Conservation (phyloP, 2,329 filamentous ascomycete genomes). For the Immersiporthe knoxdaviesiana region DNA sequence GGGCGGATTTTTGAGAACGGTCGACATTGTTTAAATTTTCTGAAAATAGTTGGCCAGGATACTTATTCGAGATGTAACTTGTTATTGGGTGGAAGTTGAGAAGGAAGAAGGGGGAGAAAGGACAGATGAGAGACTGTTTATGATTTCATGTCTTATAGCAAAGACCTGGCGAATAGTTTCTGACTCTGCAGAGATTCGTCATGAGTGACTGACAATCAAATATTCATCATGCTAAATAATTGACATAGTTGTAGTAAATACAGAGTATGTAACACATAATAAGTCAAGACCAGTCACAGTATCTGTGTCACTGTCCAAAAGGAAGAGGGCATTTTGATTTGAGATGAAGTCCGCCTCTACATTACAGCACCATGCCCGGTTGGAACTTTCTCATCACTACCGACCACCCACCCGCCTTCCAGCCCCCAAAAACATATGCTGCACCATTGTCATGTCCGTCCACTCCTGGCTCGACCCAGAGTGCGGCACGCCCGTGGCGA, state of each 20-base stretch:
- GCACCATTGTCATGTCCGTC: constrained; percentile 3
- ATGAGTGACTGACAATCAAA: neutral
- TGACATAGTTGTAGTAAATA: too few species aligned
- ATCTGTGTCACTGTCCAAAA: neutral
- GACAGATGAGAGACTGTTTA: neutral
- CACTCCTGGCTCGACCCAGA: constrained; percentile 27
- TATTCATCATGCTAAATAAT: neutral
- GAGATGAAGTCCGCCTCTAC: too few species aligned
- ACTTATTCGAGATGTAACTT: neutral
- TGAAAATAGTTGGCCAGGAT: neutral
- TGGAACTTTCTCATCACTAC: neutral
- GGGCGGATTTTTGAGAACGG: neutral
- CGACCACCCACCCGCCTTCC: neutral
- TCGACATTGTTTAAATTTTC: neutral
- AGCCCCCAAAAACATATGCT: constrained; percentile 1
- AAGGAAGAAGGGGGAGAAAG: neutral
- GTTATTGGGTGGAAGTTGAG: neutral
- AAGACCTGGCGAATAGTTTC: neutral
- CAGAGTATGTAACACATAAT: neutral
- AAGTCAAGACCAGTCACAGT: neutral
- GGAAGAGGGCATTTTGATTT: neutral
- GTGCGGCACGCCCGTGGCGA: constrained; percentile 31
- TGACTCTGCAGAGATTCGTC: neutral
- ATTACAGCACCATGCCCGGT: too few species aligned
- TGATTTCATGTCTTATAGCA: neutral